These are phyloP conservation scores for Boletus edulis DNA, from an alignment of 768 basidiomycete genomes.

Conservation along the genomic window DNA sequence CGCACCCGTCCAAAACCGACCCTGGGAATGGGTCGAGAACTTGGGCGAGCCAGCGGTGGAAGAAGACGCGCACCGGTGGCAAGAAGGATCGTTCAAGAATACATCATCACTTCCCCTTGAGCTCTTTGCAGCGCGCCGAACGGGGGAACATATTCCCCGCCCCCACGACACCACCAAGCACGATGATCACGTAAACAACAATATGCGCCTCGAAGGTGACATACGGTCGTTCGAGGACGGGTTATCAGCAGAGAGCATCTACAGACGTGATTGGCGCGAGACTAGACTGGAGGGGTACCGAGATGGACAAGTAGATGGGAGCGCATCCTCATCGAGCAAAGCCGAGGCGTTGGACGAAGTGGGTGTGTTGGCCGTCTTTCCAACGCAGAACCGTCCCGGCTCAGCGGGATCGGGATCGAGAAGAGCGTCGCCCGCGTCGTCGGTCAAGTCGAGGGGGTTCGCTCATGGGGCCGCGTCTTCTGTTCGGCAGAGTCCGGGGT, in stretches of 20 bases:
- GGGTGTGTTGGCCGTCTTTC: conserved; percentile 26
- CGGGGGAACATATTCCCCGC: conserved; percentile 51
- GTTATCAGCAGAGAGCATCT: conserved; percentile 57
- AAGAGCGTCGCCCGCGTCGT: conserved; percentile 47
- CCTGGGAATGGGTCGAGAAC: conserved; percentile 88
- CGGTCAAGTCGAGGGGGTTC: conserved; percentile 41
- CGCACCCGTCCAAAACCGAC: conserved; percentile 62
- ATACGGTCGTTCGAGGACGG: conserved; percentile 67
- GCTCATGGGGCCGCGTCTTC: conserved; percentile 26
- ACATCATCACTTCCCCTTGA: conserved; percentile 71
- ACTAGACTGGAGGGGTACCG: conserved; percentile 41
- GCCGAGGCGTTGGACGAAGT: conserved; percentile 32
- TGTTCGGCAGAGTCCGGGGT: conserved; percentile 48
- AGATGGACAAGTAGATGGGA: conserved; percentile 15
- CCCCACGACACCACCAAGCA: not conserved
- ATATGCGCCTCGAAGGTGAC: conserved; percentile 38
- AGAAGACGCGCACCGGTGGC: conserved; percentile 42
- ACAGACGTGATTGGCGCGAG: conserved; percentile 77
- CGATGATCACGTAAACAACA: conserved; percentile 1
- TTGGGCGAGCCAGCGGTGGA: conserved; percentile 48
- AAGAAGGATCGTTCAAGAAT: conserved; percentile 56
- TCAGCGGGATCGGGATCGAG: conserved; percentile 30
- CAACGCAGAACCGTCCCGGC: conserved; percentile 11
- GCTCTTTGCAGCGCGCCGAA: conserved; percentile 60
- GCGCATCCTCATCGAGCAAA: conserved; percentile 1